Evolutionary conservation across 108 stramenopile genomes (phyloP), one percentile per base, ranked within the genome.

Genomic region (Skeletonema menzelii): DNA sequence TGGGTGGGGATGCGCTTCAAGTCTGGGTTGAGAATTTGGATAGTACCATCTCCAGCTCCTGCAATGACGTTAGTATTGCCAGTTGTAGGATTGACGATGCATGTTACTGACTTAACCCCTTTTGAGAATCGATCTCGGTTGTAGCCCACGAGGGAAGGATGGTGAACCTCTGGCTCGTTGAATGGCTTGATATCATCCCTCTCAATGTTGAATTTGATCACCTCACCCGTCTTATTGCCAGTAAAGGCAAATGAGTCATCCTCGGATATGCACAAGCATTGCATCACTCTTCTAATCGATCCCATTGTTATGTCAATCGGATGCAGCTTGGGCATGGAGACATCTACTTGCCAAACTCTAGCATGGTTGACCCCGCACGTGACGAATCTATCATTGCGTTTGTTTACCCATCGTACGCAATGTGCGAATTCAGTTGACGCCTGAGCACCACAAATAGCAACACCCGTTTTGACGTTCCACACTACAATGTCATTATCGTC

Each of bases 401-500:
- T 82, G 67, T 89, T 86, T 53, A 95, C 77, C 88, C 92, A 93
- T 57, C 78, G 80, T 40, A 92, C 62, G 56, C 83, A 80, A 38
- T 89, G 82, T 8, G 90, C 78, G 12, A 82, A 70, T 53, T 95
- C 91, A 62, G 69, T 83, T 13, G 90, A 85, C 31, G 93, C 92
- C 17, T 85, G 90, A 15, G 86, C 67, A 37, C 91, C 94, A 65
- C 94, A 94, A 59, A 96, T 77, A 35, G 89, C 76, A 19, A 69
- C 65, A 8, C 94, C 94, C 1, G 78, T 74, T 22, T 63, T 71
- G 13, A 89, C 62, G 62, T 91, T 84, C 95, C 95, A 96, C 28
- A 95, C 86, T 15, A 95, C 94, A 35, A 96, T 65, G n/a, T 91
- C 88, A 77, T 96, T 96, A 73, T 96, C 95, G 72, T 96, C 94